Percentiles rank a stretch among this genome's conserved stretches.
Evolutionary conservation across 805 yeast species (phyloP).

Genomic region (Ogataea pini): DNA sequence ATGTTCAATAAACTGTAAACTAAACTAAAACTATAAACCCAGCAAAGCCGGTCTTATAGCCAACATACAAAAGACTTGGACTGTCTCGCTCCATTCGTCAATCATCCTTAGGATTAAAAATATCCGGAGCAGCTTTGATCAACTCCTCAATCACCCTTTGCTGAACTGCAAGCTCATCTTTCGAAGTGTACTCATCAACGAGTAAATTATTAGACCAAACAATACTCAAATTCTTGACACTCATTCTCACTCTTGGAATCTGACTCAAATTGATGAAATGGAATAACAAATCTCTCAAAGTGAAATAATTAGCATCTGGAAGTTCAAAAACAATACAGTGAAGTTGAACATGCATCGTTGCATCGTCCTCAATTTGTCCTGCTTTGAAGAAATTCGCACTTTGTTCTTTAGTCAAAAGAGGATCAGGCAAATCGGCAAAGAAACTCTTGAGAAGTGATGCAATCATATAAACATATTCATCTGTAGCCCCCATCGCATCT

Average conservation of each 20-base stretch:
- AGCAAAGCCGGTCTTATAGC: too few species aligned
- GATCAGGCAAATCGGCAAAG: conserved; percentile 84
- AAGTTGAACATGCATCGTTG: conserved; percentile 63
- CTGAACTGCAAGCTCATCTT: conserved; percentile 42
- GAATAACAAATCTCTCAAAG: conserved; percentile 79
- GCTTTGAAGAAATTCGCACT: conserved; percentile 66
- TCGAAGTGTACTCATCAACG: conserved; percentile 61
- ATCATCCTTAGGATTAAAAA: conserved; percentile 43
- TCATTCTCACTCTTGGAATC: conserved; percentile 76
- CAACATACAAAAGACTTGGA: too few species aligned
- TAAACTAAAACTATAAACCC: too few species aligned
- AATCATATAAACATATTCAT: conserved; percentile 83
- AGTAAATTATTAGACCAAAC: conserved; percentile 95
- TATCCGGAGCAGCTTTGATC: conserved; percentile 79
- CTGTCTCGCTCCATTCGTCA: neutral
- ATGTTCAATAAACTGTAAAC: too few species aligned
- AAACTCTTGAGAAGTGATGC: conserved; percentile 84
- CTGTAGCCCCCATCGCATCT: conserved; percentile 58
- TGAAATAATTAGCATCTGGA: conserved; percentile 95
- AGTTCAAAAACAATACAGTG: conserved; percentile 87
- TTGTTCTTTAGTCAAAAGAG: conserved; percentile 68
- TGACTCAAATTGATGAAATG: conserved; percentile 52
- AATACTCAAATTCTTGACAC: conserved; percentile 73
- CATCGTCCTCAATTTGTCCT: conserved; percentile 63
- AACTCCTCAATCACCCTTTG: conserved; percentile 81